Conservation (phyloP, 1,284 basidiomycete genomes). For the Coniferiporia weirii region DNA sequence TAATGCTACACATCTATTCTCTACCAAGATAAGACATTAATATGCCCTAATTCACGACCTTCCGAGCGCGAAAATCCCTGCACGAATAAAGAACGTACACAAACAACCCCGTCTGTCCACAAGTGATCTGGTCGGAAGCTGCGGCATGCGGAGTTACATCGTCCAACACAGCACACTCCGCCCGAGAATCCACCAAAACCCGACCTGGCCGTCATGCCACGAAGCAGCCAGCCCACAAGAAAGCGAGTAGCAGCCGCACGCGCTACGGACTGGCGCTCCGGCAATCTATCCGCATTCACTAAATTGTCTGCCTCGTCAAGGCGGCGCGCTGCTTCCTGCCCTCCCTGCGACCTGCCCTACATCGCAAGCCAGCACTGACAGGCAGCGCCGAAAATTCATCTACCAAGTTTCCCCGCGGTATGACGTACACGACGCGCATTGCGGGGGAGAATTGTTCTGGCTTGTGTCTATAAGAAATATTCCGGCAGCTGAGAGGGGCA, state of each 20-base stretch:
- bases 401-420: too few species aligned
- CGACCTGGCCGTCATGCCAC: background rate
- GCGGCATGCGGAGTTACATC: too few species aligned
- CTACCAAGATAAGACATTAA: background rate
- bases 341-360: too few species aligned
- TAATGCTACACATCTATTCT: background rate
- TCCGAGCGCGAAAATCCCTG: too few species aligned
- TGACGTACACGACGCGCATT: too few species aligned
- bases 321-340: too few species aligned
- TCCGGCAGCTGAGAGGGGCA: constrained; percentile 12
- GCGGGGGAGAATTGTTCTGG: background rate
- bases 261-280: background rate
- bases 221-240: background rate
- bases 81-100: too few species aligned
- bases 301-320: background rate
- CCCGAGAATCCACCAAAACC: background rate
- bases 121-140: too few species aligned
- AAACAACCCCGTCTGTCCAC: too few species aligned
- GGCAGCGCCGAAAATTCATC: too few species aligned
- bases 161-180: background rate
- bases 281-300: background rate
- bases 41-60: background rate
- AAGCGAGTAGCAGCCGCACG: background rate
- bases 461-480: constrained; percentile 15
- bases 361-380: too few species aligned